A percentile compares a stretch with the other conserved stretches of the same genome.
Evolutionary conservation across 345 rosid genomes (phyloP).

Genomic region (Bruguiera gymnorhiza): DNA sequence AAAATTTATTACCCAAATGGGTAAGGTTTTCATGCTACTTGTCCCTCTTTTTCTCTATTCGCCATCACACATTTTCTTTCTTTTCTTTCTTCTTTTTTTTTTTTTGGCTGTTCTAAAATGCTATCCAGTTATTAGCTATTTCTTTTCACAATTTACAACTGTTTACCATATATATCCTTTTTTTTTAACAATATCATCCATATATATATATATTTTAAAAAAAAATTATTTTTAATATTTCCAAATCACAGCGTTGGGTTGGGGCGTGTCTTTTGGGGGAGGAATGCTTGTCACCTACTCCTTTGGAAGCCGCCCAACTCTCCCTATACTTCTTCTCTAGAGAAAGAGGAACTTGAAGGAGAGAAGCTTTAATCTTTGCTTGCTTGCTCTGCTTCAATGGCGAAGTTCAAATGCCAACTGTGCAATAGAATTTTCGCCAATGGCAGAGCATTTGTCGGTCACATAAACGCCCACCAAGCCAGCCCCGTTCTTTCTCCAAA

Average conservation of each 20-base stretch:
- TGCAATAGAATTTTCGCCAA: conserved; percentile 26
- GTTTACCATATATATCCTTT: not conserved
- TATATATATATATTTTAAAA: not conserved
- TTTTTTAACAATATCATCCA: not conserved
- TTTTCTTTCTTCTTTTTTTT: not conserved
- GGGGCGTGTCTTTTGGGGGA: conserved; percentile 36
- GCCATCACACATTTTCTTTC: conserved; percentile 2
- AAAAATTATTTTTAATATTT: not conserved
- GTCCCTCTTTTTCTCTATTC: conserved; percentile 20
- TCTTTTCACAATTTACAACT: too few relatives aligned
- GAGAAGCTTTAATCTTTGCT: not conserved
- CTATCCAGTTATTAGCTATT: not conserved
- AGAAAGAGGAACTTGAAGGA: not conserved
- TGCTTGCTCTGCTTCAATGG: conserved; percentile 25
- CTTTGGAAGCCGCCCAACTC: conserved; percentile 27
- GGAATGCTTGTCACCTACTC: conserved; percentile 46
- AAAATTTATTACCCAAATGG: not conserved
- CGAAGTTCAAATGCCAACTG: conserved; percentile 34
- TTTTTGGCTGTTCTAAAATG: not conserved
- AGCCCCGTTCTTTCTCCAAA: conserved; percentile 21
- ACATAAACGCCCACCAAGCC: conserved; percentile 32
- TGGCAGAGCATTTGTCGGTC: conserved; percentile 37
- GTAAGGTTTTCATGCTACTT: conserved; percentile 26
- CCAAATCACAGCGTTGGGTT: conserved; percentile 24
- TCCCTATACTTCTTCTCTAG: conserved; percentile 13